Percentiles rank a stretch among this genome's conserved stretches.
Conservation (phyloP, 1,284 basidiomycete species). For the Sporisorium graminicola region DNA sequence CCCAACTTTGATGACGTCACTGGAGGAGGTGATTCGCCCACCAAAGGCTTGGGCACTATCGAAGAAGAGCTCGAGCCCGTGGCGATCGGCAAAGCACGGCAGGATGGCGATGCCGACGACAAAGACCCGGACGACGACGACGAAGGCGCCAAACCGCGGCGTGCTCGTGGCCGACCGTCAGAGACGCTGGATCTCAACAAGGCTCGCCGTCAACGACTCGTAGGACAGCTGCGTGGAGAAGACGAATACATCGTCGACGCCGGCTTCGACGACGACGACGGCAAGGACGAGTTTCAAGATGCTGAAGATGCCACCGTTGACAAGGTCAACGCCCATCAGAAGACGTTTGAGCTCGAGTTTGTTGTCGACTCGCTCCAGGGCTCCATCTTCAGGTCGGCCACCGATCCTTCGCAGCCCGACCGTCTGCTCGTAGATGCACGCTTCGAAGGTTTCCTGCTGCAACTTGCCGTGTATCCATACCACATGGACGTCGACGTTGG, state of each 20-base stretch:
- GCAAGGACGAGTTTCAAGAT: slow-evolving; percentile 60
- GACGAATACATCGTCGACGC: slow-evolving; percentile 62
- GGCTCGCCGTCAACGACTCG: slow-evolving; percentile 55
- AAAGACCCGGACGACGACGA: slow-evolving; percentile 21
- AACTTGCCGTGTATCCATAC: slow-evolving; percentile 61
- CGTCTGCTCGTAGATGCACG: slow-evolving; percentile 82
- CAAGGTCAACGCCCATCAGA: slow-evolving; percentile 76
- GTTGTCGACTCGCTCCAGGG: slow-evolving; percentile 88
- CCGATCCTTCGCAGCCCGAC: slow-evolving; percentile 75
- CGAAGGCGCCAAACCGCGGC: slow-evolving; percentile 18
- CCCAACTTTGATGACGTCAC: slow-evolving; percentile 81
- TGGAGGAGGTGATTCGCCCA: slow-evolving; percentile 19
- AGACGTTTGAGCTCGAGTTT: slow-evolving; percentile 89
- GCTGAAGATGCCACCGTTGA: slow-evolving; percentile 64
- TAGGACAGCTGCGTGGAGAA: slow-evolving; percentile 60
- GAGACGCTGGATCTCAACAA: slow-evolving; percentile 59
- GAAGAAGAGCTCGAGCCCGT: slow-evolving; percentile 48
- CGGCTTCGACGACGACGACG: slow-evolving; percentile 57
- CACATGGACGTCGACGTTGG: slow-evolving; percentile 90
- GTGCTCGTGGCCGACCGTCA: slow-evolving; percentile 25
- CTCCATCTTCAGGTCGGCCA: slow-evolving; percentile 79
- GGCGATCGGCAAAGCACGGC: slow-evolving; percentile 15
- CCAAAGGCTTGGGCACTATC: slow-evolving; percentile 37
- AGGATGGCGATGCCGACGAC: slow-evolving; percentile 11
- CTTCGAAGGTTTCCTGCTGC: slow-evolving; percentile 79